Base-by-base conservation (phyloP, 768 basidiomycete species). In the Dioszegia hungarica region DNA sequence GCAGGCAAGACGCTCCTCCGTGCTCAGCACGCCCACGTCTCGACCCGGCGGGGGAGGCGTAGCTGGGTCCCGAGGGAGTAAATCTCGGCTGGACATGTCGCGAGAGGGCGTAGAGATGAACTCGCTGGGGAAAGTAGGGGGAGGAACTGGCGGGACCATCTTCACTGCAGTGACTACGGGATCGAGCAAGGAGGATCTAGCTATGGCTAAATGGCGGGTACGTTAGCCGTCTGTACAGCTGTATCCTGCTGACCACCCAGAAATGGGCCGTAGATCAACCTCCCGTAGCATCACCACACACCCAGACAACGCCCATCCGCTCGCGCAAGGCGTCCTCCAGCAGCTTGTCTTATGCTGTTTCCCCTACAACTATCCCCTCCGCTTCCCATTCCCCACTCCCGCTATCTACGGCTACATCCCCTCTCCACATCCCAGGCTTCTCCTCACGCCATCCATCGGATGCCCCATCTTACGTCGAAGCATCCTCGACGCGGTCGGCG, bases 161-260 rank as follows among this genome's bases (percentile, higher is more conserved):
- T 29, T 46, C 15, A 17, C 45, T 10, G 22, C 36, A 6, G 22
- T 51, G 5, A 12, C 36, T 25, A 51, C 49, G n/a, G 36, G 34
- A 15, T 24, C 49, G 25, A 58, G 31, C 36, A 64, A 64, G 44
- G 61, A 70, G 55, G 65, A 70, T 22, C 27, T 58, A 48, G 68
- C 65, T 4, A 54, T 70, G 63, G 61, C 63, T 19, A 70, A 70
- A 51, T 70, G 68, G 68, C 31, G 68, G 52, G 68, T 70, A 54
- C 58, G 68, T 64, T 20, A 14, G 9, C 6, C 6, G 31, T 38
- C 25, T 20, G 14, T 10, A 52, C 25, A 15, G 19, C 4, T 12
- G 39, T 10, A 19, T 40, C 17, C n/a, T 19, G 39, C 36, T 57
- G 52, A 53, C 27, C 9, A 9, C 12, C 17, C 37, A 70, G 68